These are phyloP conservation scores for Ophioceras dolichostomum DNA, from an alignment of 2,329 filamentous ascomycete species.

Conservation along the genomic window DNA sequence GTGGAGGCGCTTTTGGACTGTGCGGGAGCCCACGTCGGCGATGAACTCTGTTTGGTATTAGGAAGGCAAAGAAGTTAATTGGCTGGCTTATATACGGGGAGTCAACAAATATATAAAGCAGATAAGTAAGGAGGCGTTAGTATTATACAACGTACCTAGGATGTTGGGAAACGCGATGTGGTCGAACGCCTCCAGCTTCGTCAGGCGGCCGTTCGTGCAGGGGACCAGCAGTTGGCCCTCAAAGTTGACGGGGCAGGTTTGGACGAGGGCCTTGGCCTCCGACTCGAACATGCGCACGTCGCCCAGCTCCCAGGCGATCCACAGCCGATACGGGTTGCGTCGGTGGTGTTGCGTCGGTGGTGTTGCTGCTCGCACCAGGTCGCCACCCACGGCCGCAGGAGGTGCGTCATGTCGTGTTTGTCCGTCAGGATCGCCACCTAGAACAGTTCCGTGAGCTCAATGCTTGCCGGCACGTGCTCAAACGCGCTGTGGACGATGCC, in stretches of 20 bases:
- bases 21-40: background rate
- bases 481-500: conserved; percentile 18
- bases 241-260: background rate
- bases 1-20: conserved; percentile 2
- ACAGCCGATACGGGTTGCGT: conserved; percentile 14
- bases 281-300: conserved; percentile 10
- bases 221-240: conserved; percentile 1
- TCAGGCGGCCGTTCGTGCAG: background rate
- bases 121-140: background rate
- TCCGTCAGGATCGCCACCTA: conserved; percentile 15
- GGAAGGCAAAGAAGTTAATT: background rate
- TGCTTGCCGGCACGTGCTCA: conserved; percentile 10
- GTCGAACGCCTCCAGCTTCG: conserved; percentile 1
- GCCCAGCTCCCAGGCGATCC: conserved; percentile 19
- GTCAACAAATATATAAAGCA: background rate
- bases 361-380: conserved; percentile 8
- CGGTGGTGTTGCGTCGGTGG: conserved; percentile 7
- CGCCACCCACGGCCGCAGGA: conserved; percentile 14
- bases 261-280: background rate
- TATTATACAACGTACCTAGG: background rate
- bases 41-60: conserved; percentile 1
- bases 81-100: background rate
- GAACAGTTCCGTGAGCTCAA: conserved; percentile 14
- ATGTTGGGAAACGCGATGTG: conserved; percentile 1
- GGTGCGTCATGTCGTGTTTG: conserved; percentile 16